A percentile compares a stretch with the other conserved stretches of the same genome.
phyloP scores from a whole-genome alignment of 345 rosid species.

The Turnera subulata region DNA sequence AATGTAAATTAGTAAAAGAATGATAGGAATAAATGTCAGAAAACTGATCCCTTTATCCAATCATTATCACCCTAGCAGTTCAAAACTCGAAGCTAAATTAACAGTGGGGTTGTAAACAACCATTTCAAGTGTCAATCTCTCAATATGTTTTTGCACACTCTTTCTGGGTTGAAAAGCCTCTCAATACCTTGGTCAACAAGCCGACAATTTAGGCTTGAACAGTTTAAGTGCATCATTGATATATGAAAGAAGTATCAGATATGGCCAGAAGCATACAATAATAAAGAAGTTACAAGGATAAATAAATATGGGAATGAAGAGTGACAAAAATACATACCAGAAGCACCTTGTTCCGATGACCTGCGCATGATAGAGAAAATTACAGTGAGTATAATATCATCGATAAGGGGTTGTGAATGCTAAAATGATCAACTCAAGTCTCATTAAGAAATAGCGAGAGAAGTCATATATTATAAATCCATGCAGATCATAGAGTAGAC shows the following conservation, averaged over 20 bases:
- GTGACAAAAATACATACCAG: slow-evolving; percentile 46
- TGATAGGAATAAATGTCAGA: no score
- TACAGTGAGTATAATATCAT: not conserved
- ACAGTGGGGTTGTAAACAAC: no score
- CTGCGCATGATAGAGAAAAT: slow-evolving; percentile 48
- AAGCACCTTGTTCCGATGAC: slow-evolving; percentile 65
- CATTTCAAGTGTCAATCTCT: no score
- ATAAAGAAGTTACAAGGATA: no score
- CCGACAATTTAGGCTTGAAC: not conserved
- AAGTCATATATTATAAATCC: not conserved
- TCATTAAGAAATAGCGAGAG: not conserved
- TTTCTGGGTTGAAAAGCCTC: not conserved
- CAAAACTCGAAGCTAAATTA: no score
- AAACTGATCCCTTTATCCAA: not conserved
- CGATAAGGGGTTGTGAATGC: not conserved
- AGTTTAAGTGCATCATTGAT: no score
- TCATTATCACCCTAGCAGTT: not conserved
- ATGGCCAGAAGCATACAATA: no score
- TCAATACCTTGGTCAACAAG: not conserved
- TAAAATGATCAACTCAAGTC: not conserved
- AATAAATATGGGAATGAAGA: no score
- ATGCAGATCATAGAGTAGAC: no score
- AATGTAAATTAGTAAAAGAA: not conserved
- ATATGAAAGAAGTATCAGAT: no score
- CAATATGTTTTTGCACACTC: no score